A percentile compares a stretch with the other conserved stretches of the same genome.
phyloP scores from a whole-genome alignment of 441 rosid genomes.

The Gossypium gossypioides region DNA sequence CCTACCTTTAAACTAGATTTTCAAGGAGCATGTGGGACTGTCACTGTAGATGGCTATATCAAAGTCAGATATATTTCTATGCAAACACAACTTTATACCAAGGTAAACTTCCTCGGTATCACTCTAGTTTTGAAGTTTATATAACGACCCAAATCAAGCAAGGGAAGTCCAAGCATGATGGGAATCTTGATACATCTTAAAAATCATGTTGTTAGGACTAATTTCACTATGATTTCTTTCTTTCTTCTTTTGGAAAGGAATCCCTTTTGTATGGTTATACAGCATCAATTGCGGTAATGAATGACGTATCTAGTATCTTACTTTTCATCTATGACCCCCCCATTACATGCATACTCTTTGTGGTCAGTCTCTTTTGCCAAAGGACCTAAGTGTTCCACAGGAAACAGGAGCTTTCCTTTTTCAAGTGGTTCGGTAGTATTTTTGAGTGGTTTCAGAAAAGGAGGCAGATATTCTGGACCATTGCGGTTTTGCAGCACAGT shows the following conservation, averaged over 20 bases:
- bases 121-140: not conserved
- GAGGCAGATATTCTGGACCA: constrained; percentile 14
- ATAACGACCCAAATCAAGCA: not conserved
- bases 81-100: not conserved
- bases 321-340: constrained; percentile 4
- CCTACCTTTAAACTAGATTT: constrained; percentile 10
- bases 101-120: not conserved
- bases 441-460: constrained; percentile 21
- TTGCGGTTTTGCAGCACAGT: constrained; percentile 17
- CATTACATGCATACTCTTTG: constrained; percentile 16
- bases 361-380: constrained; percentile 14
- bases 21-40: constrained; percentile 8
- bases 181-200: not conserved
- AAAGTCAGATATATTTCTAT: not conserved
- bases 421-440: constrained; percentile 11
- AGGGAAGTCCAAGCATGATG: not conserved
- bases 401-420: constrained; percentile 14
- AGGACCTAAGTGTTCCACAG: constrained; percentile 17
- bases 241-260: not conserved
- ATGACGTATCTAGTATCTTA: not conserved
- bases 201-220: not conserved
- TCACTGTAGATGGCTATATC: constrained; percentile 12
- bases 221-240: not conserved
- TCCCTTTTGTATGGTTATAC: not conserved
- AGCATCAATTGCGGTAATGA: not conserved